These are phyloP conservation scores for Podaxis mareebaensis DNA, from an alignment of 768 basidiomycete genomes.

Conservation along the genomic window DNA sequence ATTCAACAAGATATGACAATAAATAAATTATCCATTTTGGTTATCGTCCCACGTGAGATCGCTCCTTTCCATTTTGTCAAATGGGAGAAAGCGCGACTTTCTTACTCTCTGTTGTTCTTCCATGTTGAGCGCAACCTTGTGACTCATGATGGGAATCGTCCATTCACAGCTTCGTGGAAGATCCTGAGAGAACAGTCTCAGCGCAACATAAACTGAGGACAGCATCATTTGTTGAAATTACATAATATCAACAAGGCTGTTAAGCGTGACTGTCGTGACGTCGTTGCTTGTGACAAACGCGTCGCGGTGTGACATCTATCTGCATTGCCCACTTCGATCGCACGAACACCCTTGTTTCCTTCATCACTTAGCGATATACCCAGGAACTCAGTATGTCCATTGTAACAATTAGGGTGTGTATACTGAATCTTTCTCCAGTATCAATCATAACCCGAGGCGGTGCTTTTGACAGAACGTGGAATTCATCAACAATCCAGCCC, in stretches of 20 bases:
- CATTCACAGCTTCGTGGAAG: background rate
- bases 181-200: background rate
- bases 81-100: background rate
- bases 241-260: constrained; percentile 10
- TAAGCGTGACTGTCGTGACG: background rate
- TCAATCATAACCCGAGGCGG: constrained; percentile 1
- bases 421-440: constrained; percentile 16
- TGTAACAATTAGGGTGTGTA: constrained; percentile 64
- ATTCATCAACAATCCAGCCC: constrained; percentile 91
- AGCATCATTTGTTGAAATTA: background rate
- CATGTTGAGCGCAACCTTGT: background rate
- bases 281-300: constrained; percentile 10
- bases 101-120: background rate
- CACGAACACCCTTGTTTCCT: background rate
- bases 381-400: constrained; percentile 42
- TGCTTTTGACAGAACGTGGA: constrained; percentile 64
- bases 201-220: background rate
- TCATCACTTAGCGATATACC: constrained; percentile 2
- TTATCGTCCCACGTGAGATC: constrained; percentile 14
- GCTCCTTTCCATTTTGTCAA: background rate
- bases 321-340: background rate
- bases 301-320: background rate
- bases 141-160: background rate
- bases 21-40: constrained; percentile 16
- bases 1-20: constrained; percentile 17